Base-by-base conservation (phyloP, 1,139 yeast species). In the Spencermartinsiella ligniputridi region DNA sequence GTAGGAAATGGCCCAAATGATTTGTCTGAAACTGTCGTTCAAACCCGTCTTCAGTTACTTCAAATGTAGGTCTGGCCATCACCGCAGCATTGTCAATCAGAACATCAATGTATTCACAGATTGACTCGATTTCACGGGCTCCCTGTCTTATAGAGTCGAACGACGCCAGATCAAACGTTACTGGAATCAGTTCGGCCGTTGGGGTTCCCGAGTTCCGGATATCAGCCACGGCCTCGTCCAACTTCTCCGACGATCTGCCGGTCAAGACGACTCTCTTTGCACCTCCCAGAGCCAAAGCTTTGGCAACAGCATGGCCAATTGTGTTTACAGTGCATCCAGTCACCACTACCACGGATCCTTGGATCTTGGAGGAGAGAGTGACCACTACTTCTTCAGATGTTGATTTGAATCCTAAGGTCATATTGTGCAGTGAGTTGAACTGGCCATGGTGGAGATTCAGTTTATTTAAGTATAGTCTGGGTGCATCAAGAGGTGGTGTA, bases 311-410 rank as follows among this genome's bases (percentile, higher is more conserved):
- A 13, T 44, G 45, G 11, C 64, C 64, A 30, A 60, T 54, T 15
- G 64, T 63, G 6, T 46, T 46, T 21, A 51, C 38, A 13, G 56
- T 44, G 5, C 50, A 61, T 13, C 64, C 64, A 5, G 64, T 60
- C 18, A 60, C 57, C 18, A 60, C 41, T 40, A 52, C 56, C n/a
- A 58, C 60, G 39, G 58, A 57, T 2, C 68, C 74, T 0, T 63
- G 52, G 21, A 72, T 45, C 13, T 42, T 24, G 8, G 30, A 19
- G 12, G 41, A 37, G 22, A 48, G 45, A 2, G 33, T 32, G 29
- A 33, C 11, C 17, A 34, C 45, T 2, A 48, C 51, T 27, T 48
- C 45, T 21, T 45, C 46, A n/a, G 48, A 34, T 12, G 48, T 40
- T n/a, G n/a, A n/a, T n/a, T n/a, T n/a, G n/a, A n/a, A n/a, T n/a